phyloP scores from a whole-genome alignment of 768 basidiomycete species.

The Leccinum longicurvipes region DNA sequence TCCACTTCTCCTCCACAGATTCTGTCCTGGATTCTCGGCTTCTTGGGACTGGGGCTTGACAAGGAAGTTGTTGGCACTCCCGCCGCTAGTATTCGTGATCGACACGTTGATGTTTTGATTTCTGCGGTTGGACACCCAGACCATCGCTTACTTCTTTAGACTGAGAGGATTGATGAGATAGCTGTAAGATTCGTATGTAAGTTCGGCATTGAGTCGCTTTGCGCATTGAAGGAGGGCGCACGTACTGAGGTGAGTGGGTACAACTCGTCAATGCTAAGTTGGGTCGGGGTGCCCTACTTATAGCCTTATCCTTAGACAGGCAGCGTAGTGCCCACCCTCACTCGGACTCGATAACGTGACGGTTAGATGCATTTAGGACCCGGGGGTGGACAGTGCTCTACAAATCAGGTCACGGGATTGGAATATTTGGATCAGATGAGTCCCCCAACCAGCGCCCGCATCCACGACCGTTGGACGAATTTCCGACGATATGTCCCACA shows the following conservation, averaged over 20 bases:
- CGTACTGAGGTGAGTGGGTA: neutral
- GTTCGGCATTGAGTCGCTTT: neutral
- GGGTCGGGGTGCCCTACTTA: neutral
- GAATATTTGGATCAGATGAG: too few species aligned
- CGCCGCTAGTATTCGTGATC: slow-evolving; percentile 6
- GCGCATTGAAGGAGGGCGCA: neutral
- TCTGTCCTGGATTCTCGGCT: neutral
- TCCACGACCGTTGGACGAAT: too few species aligned
- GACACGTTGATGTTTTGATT: neutral
- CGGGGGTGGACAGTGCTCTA: too few species aligned
- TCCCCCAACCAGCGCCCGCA: too few species aligned
- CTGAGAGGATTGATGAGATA: too few species aligned
- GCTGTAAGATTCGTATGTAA: neutral
- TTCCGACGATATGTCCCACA: too few species aligned
- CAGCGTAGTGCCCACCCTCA: neutral
- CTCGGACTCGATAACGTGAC: neutral
- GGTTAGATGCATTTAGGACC: neutral
- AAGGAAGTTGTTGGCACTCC: neutral
- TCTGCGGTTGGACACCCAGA: slow-evolving; percentile 16
- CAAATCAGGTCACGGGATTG: too few species aligned
- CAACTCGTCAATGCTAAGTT: too few species aligned
- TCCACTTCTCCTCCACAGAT: slow-evolving; percentile 7
- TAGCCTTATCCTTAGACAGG: neutral
- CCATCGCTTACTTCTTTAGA: neutral
- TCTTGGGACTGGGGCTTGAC: neutral